Evolutionary conservation across 208 protist species (phyloP), one percentile per base, ranked within the genome.

Genomic region (Zelonia costaricensis): DNA sequence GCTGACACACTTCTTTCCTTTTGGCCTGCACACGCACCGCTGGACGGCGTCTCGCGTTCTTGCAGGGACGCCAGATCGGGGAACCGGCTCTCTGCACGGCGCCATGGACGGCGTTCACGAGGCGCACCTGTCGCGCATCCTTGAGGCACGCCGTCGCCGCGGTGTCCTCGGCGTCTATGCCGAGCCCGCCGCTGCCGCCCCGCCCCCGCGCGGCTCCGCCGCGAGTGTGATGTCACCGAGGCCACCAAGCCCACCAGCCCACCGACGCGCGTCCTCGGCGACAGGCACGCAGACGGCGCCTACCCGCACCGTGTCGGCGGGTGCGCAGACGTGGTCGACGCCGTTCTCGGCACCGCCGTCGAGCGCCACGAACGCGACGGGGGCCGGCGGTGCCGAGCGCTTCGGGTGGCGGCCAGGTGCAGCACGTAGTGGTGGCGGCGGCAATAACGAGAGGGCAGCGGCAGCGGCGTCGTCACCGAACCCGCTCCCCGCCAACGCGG

Each of bases 101-200:
- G n/a, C n/a, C n/a, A 93, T 93, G 87, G 84, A 93, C 60, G 58
- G 68, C 27, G 18, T 80, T 13, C 87, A 89, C 64, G 83, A 91
- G 62, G 74, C 69, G 15, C 79, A 91, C 31, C 66, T 93, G n/a
- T 56, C 64, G 46, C 78, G 81, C 18, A 91, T 93, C 49, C 70
- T 93, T 55, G 81, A 93, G 54, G 85, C 74, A 22, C 83, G 87
- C 18, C 78, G 77, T 35, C 55, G 78, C 16, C 83, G 87, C 28
- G 77, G 82, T n/a, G 79, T 81, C 3, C 53, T 86, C 5, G 80
- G 65, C 31, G 60, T 60, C 23, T 78, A 63, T 59, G 30, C 25
- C 27, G 60, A 45, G 1, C 44, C 43, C 5, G 47, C 52, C 20
- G 25, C 60, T 2, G 16, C n/a, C n/a, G n/a, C 53, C 4, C 44